Percentiles rank a stretch among this genome's conserved stretches.
Evolutionary conservation across 345 rosid genomes (phyloP).

Genomic region (Diplotaxis tenuifolia): DNA sequence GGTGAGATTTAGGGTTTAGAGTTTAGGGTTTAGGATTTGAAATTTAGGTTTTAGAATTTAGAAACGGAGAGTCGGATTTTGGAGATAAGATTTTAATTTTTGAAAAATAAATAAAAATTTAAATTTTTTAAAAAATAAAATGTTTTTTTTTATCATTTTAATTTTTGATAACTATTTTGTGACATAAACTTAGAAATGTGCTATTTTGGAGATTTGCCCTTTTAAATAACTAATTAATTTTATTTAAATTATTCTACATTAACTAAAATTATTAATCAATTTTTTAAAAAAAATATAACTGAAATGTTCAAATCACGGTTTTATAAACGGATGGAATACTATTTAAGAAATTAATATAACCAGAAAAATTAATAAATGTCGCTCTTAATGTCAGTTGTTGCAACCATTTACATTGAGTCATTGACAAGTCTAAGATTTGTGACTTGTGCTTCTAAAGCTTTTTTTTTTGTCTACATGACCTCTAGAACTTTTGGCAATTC

Average conservation of each 20-base stretch:
- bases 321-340: background rate
- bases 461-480: background rate
- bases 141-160: no score
- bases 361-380: background rate
- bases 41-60: no score
- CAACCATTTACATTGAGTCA: background rate
- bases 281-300: background rate
- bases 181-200: no score
- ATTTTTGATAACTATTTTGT: no score
- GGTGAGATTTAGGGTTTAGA: no score
- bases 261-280: background rate
- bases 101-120: no score
- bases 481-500: background rate
- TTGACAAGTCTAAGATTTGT: background rate
- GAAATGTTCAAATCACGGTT: background rate
- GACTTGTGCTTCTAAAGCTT: background rate
- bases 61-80: no score
- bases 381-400: background rate
- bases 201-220: no score
- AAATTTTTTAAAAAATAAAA: no score
- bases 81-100: no score
- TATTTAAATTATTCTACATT: background rate
- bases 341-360: background rate
- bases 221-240: no score
- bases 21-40: no score